Base-by-base conservation (phyloP, 2,329 filamentous ascomycete genomes). In the Colletotrichum somersetense region DNA sequence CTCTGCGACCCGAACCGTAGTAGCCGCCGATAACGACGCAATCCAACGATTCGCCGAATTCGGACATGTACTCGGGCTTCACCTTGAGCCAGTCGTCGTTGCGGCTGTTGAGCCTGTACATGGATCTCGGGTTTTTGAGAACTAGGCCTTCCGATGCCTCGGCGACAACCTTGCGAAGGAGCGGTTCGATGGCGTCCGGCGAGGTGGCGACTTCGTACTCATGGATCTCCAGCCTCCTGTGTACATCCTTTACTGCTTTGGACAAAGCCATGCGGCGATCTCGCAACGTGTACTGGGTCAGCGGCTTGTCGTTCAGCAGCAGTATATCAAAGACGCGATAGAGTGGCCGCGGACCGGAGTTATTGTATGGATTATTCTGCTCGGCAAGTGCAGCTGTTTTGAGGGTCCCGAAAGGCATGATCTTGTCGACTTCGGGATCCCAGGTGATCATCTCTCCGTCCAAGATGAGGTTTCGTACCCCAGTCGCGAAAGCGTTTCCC, bases 391-490 rank as follows among this genome's bases (percentile, higher is more conserved):
- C 96, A 0, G 95, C 96, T 1, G 94, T 96, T 82, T 99, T 99
- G 61, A 99, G 86, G 0, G 94, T 97, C 10, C 96, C 96, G 80
- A 99, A 99, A 0, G 92, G 91, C 20, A 97, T 92, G 64, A 96
- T 93, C 67, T 92, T 92, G 82, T 97, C 93, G 62, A 93, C 86
- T 56, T 92, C 90, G 73, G 95, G 93, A 78, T 98, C 94, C 96
- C 96, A 99, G 0, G 95, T 97, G 70, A 99, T 95, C 96, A 99
- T 99, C 80, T 99, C 96, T 12, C 96, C 96, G 77, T 99, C 96
- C 0, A 99, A 86, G 62, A 99, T 97, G 75, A 97, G 87, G 78
- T 93, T 98, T 20, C 91, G 87, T 0, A 98, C 94, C 1, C 91
- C 91, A 0, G 90, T 84, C 2, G 91, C 86, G 79, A 99, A 98